Conservation (phyloP, 2,329 filamentous ascomycete genomes). For the Trichoderma semiorbis region DNA sequence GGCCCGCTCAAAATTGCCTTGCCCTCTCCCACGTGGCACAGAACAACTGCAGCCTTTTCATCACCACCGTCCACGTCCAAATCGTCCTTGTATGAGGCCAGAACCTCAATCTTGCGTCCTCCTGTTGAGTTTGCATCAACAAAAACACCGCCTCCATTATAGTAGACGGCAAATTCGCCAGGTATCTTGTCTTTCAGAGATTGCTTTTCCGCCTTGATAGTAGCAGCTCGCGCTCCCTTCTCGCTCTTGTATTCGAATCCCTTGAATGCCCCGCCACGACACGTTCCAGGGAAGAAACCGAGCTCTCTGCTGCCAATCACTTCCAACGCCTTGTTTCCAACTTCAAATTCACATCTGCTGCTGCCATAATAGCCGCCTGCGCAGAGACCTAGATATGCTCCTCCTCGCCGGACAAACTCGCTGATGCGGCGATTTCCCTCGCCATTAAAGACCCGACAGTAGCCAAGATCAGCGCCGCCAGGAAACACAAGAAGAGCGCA, state of each 20-base stretch:
- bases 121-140: constrained; percentile 67
- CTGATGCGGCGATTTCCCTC: constrained; percentile 79
- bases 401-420: constrained; percentile 81
- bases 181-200: constrained; percentile 56
- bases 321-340: constrained; percentile 72
- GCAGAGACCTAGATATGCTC: constrained; percentile 85
- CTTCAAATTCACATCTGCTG: constrained; percentile 83
- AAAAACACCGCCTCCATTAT: constrained; percentile 93
- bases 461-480: constrained; percentile 89
- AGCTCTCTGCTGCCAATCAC: constrained; percentile 84
- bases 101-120: constrained; percentile 67
- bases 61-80: constrained; percentile 73
- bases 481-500: constrained; percentile 90
- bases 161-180: constrained; percentile 71
- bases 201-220: constrained; percentile 60
- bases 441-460: constrained; percentile 84
- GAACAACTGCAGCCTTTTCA: constrained; percentile 74
- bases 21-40: constrained; percentile 78
- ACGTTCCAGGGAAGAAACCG: constrained; percentile 81
- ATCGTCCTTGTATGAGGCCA: constrained; percentile 75
- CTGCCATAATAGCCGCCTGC: constrained; percentile 91
- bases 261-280: constrained; percentile 79
- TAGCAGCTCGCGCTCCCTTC: constrained; percentile 70
- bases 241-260: constrained; percentile 93
- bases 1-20: constrained; percentile 77